Base-by-base conservation (phyloP, 2,329 filamentous ascomycete genomes). In the Penicillium janthinellum region DNA sequence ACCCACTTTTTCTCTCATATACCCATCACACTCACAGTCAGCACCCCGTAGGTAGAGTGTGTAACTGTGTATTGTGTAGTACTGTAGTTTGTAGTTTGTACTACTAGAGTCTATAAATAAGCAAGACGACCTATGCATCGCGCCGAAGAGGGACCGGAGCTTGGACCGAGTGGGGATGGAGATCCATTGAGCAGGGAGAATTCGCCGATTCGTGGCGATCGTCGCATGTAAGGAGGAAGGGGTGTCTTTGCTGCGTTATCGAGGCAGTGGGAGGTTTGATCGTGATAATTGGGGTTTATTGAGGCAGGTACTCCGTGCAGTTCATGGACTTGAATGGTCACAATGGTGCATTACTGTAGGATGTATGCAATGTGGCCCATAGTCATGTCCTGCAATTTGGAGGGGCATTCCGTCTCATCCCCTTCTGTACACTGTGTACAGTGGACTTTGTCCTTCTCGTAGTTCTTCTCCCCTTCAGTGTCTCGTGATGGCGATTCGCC, bases 221-320 rank as follows among this genome's bases (percentile, higher is more conserved):
- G 47, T 54, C 45, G 34, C n/a, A 61, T 47, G 61, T 49, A 63
- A 63, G 61, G 61, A 56, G 61, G 35, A 38, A 17, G 49, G 1
- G 35, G 31, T 4, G 28, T n/a, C 48, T 15, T 38, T 39, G 17
- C 34, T 39, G 35, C 3, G 39, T 51, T 35, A 39, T 51, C 17
- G 34, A 39, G 49, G 34, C 2, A 5, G 31, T 11, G 47, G 15
- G n/a, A 42, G 39, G 17, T 14, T 42, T 41, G 28, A 17, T 41
- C 17, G 10, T 3, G 7, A 28, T 31, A 28, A 15, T 11, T 28
- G 10, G 14, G 22, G 22, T 6, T 25, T 44, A 42, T 25, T 14
- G 41, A 31, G 44, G 25, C 7, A 31, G 44, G 44, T 31, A 47
- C 20, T 20, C 20, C 20, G 20, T 20, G 20, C 4, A 22, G 20